Percentiles rank a stretch among this genome's conserved stretches.
These are phyloP conservation scores for Triticum aestivum DNA, from an alignment of 176 grass and related monocot species.

Conservation along the genomic window IWGSC_CS_RefSeq_v2.1 NC_057804.1:372213327-372213826, in stretches of 20 bases:
- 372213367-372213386: background rate
- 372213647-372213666: background rate
- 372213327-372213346: background rate
- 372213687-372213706: background rate
- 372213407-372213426: constrained; percentile 1
- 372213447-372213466: background rate
- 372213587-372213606: background rate
- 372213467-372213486: background rate
- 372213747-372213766: background rate
- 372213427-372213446: constrained; percentile 11
- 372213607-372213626: background rate
- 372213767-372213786: constrained; percentile 23
- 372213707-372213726: background rate
- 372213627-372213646: background rate
- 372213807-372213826: background rate
- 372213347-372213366: background rate
- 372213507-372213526: background rate
- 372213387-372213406: background rate
- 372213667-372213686: constrained; percentile 9
- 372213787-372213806: constrained; percentile 15
- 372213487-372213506: background rate
- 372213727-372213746: background rate
- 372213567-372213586: constrained; percentile 17
- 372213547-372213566: constrained; percentile 17
- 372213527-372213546: background rate